Conservation (phyloP, 331 rosid genomes). For the Quercus tomentella region DNA sequence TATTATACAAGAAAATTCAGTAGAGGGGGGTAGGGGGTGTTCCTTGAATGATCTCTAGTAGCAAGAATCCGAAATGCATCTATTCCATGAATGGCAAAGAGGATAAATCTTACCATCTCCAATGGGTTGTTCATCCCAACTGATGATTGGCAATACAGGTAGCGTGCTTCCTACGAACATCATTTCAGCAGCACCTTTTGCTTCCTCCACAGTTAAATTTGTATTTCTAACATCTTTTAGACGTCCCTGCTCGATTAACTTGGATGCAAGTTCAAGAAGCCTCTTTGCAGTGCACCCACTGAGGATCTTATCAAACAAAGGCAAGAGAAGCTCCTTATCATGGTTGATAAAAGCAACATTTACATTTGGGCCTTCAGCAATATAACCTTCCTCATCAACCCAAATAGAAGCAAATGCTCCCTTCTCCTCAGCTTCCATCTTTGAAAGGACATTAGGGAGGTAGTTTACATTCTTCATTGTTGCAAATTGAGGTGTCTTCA, state of each 20-base stretch:
- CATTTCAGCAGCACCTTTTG: conserved; percentile 71
- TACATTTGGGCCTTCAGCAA: conserved; percentile 97
- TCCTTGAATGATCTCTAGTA: neutral
- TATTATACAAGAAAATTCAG: too few species aligned
- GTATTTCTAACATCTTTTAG: conserved; percentile 43
- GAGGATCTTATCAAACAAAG: conserved; percentile 66
- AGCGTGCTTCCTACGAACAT: conserved; percentile 92
- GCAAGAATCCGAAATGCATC: neutral
- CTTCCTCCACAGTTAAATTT: conserved; percentile 59
- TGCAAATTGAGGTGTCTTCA: conserved; percentile 69
- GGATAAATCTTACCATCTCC: conserved; percentile 56
- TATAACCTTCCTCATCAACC: conserved; percentile 78
- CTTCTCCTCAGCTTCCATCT: conserved; percentile 83
- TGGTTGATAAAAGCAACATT: conserved; percentile 78
- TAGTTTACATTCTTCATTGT: conserved; percentile 84
- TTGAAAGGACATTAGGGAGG: conserved; percentile 79
- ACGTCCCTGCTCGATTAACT: conserved; percentile 57
- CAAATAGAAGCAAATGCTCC: conserved; percentile 78
- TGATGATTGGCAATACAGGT: conserved; percentile 74
- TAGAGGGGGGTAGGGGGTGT: neutral
- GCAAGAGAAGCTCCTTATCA: conserved; percentile 76
- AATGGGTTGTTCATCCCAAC: conserved; percentile 76
- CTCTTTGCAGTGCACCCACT: conserved; percentile 74
- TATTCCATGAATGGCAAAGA: neutral
- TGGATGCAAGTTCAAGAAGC: conserved; percentile 67